Base-by-base conservation (phyloP, 495 filamentous ascomycete genomes). In the Pseudevernia furfuracea region DNA sequence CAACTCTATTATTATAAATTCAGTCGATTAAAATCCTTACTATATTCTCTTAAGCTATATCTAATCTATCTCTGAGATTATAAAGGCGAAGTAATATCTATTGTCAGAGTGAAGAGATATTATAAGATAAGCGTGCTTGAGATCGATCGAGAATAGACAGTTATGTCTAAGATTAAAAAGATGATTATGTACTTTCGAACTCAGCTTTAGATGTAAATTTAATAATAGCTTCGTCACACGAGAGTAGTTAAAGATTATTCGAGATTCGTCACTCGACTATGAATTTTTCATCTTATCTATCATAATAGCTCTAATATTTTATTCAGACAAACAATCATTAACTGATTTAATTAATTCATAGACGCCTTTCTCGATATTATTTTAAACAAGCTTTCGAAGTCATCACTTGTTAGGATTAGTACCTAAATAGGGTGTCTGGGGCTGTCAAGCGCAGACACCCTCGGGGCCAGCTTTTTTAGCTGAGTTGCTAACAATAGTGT, bases 101-200 rank as follows among this genome's bases (percentile, higher is more conserved):
- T 64, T 6, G 10, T 58, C 11, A 3, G 10, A 7, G 21, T 64
- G 32, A 49, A 64, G 21, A 1, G 17, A 6, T 7, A 64, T 49
- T 9, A 28, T 64, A 8, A 64, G 23, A 23, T 64, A 64, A 0
- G 7, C 12, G 34, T 64, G 41, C 2, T 64, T 64, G 4, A 64
- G 10, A 17, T 64, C 14, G 1, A 21, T n/a, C 15, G 17, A n/a
- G 21, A 58, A 64, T 1, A 59, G 7, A 9, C 19, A 48, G 11
- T 15, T 10, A 37, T 39, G 25, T 1, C 41, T 2, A 21, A 15
- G 12, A 32, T 61, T 19, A 8, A 28, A 41, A 2, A 63, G 9
- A 30, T 63, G 17, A 43, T 63, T 28, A 41, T 63, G 49, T n/a
- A n/a, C n/a, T n/a, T n/a, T 39, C 23, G 11, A 63, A 21, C 17